Base-by-base conservation (phyloP, 768 basidiomycete species). In the Auriscalpium microsporum region DNA sequence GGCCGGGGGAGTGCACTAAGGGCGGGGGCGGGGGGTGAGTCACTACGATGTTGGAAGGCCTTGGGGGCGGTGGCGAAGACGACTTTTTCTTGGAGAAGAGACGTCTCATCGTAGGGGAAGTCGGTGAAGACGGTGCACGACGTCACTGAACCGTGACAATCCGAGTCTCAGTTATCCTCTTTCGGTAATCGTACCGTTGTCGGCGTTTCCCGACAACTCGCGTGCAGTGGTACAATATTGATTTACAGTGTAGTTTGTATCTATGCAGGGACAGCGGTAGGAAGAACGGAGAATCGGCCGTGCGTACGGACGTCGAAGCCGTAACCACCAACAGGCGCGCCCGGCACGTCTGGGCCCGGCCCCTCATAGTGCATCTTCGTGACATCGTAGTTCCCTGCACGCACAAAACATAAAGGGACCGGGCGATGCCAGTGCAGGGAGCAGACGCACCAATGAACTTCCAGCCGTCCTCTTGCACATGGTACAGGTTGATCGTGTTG, bases 401-500 rank as follows among this genome's bases (percentile, higher is more conserved):
- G 56, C 51, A 28, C 56, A 19, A 36, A 17, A 46, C 56, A 21
- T 45, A n/a, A 45, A 17, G 50, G 49, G 35, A 37, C 8, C 36
- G 19, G 48, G n/a, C n/a, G n/a, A n/a, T n/a, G n/a, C n/a, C 47
- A 44, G 38, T 48, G 16, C 14, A 44, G 34, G 36, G 34, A 21
- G 3, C n/a, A 56, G 44, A 73, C 82, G 42, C 65, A 93, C 94
- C 90, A 65, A 97, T 88, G 75, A 97, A 98, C 60, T 85, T 78
- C 96, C 96, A 99, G 6, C 95, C 95, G 56, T 89, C 80, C 69
- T 95, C 85, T 68, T 92, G 87, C 65, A 99, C 90, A 58, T 96
- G 94, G 68, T 91, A 99, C 40, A 99, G 76, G 72, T 98, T 99
- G 73, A 89, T 86, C 6, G 90, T 86, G 74, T 99, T 99, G 50